Conservation (phyloP, 1,139 yeast genomes). For the Kurtzmaniella quercitrusa region DNA sequence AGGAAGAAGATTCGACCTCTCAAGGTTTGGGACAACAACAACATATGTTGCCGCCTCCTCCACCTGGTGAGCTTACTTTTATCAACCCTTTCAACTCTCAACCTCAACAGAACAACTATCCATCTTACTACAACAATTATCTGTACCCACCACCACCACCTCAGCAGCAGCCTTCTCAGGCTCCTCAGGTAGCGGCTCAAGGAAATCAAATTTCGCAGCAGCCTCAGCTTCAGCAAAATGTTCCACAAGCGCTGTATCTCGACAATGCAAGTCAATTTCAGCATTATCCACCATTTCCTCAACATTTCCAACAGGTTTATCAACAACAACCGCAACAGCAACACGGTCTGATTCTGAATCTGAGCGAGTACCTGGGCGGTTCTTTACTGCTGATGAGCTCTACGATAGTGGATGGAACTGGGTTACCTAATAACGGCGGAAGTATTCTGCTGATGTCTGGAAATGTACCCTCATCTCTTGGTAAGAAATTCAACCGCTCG, state of each 20-base stretch:
- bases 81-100: constrained; percentile 19
- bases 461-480: constrained; percentile 5
- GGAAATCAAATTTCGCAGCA: constrained; percentile 9
- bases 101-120: constrained; percentile 3
- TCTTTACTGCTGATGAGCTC: constrained; percentile 12
- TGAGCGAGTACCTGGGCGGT: constrained; percentile 15
- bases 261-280: neutral
- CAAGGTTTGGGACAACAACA: constrained; percentile 4
- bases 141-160: constrained; percentile 11
- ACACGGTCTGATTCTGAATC: constrained; percentile 11
- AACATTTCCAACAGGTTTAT: constrained; percentile 14
- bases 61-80: constrained; percentile 15
- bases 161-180: constrained; percentile 8
- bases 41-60: constrained; percentile 5
- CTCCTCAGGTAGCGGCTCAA: constrained; percentile 2
- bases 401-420: constrained; percentile 6
- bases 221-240: constrained; percentile 4
- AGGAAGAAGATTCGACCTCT: constrained; percentile 1
- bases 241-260: constrained; percentile 3
- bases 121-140: constrained; percentile 11
- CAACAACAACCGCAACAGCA: constrained; percentile 6
- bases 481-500: constrained; percentile 4
- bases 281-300: constrained; percentile 14
- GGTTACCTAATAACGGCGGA: constrained; percentile 3
- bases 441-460: constrained; percentile 6